These are phyloP conservation scores for Tuber melanosporum DNA, from an alignment of 495 filamentous ascomycete species.

Conservation along the genomic window DNA sequence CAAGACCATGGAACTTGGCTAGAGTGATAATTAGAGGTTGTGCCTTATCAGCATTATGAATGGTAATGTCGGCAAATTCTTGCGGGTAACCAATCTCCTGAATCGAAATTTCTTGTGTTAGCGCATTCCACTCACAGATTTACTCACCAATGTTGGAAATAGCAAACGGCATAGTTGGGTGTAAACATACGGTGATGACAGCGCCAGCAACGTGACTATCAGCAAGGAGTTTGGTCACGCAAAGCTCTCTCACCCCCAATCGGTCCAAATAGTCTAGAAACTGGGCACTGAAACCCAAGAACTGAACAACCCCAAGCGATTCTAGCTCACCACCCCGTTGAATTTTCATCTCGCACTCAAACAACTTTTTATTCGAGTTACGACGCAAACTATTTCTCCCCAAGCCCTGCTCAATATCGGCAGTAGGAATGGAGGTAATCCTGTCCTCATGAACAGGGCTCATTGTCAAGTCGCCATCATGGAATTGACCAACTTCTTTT, in stretches of 20 bases:
- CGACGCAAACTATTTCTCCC: neutral
- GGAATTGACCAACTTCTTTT: neutral
- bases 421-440: neutral
- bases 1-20: constrained; percentile 33
- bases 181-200: neutral
- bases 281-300: constrained; percentile 43
- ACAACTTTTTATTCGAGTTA: neutral
- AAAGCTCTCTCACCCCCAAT: constrained; percentile 4
- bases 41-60: constrained; percentile 23
- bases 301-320: constrained; percentile 43
- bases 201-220: neutral
- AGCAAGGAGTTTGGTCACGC: constrained; percentile 41
- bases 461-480: neutral
- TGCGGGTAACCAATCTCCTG: constrained; percentile 33
- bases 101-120: constrained; percentile 13
- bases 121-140: neutral
- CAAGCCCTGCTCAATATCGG: neutral
- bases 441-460: neutral
- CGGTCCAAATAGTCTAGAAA: neutral
- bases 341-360: constrained; percentile 39
- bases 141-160: neutral
- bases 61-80: constrained; percentile 38
- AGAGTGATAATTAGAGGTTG: constrained; percentile 32
- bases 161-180: neutral
- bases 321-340: constrained; percentile 41